Base-by-base conservation (phyloP, 169 alveolate species). In the Eimeria necatrix region DNA sequence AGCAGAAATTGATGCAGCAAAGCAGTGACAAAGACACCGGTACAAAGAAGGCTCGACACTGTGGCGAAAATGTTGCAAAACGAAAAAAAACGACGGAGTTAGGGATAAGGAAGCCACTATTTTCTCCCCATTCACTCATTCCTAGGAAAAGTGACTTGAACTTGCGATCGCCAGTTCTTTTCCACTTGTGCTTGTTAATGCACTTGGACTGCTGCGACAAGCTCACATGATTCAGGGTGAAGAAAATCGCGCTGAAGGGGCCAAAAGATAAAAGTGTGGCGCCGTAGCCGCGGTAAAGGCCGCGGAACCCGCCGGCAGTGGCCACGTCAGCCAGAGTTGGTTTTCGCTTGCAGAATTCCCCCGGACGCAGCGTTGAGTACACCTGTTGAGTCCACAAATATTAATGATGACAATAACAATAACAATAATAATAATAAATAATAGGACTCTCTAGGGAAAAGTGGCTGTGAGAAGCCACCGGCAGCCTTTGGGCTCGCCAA, bases 171-270 rank as follows among this genome's bases (percentile, higher is more conserved):
- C 2, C 41, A 32, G 41, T 32, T 32, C 2, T 2, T 32, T 32
- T 32, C 41, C 41, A 32, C 41, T 3, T 3, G 46, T 24, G 80
- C n/a, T 24, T 16, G n/a, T 22, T 32, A 24, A 68, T 16, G 26
- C 12, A 22, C 4, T 16, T 9, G 32, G 2, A 68, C 5, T 68
- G 80, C 80, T 68, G 80, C 4, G 80, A 32, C 80, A 68, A 10
- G 48, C 95, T 26, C 4, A 90, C 95, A 32, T 90, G 84, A 49
- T 95, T 80, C 46, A 95, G 89, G 68, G 94, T 85, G 61, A 95
- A 95, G 91, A 89, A 95, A n/a, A 95, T 41, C 3, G 96, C 96
- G 24, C 95, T 89, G 74, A 95, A 85, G n/a, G 96, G 96, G n/a
- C 96, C 96, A 52, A 95, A 95, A n/a, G 96, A 84, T 6, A 85